phyloP scores from a whole-genome alignment of 257 asterid genomes.

The Lycium ferocissimum region DNA sequence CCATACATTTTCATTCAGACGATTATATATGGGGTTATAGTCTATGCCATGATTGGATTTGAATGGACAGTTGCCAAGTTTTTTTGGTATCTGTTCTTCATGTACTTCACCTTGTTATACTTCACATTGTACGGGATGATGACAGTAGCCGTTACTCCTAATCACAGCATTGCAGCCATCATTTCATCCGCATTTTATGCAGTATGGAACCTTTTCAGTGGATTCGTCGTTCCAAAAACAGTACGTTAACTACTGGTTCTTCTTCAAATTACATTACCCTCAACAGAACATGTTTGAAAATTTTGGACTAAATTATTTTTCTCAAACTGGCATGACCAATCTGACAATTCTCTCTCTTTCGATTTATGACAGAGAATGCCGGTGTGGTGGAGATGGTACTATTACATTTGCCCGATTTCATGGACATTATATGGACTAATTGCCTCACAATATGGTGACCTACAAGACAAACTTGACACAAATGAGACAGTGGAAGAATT shows the following conservation, averaged over 20 bases:
- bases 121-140: slow-evolving; percentile 86
- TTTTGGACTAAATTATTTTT: background rate
- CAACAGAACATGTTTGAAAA: background rate
- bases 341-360: background rate
- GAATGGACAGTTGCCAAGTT: slow-evolving; percentile 72
- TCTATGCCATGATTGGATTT: slow-evolving; percentile 81
- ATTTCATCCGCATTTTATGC: slow-evolving; percentile 65
- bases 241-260: slow-evolving; percentile 42
- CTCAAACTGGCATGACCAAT: background rate
- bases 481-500: slow-evolving; percentile 59
- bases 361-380: slow-evolving; percentile 69
- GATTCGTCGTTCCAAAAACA: slow-evolving; percentile 77
- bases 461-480: slow-evolving; percentile 49
- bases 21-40: slow-evolving; percentile 60
- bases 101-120: slow-evolving; percentile 79
- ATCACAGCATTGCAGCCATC: slow-evolving; percentile 70
- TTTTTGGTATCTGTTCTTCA: slow-evolving; percentile 78
- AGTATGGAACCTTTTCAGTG: slow-evolving; percentile 79
- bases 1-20: slow-evolving; percentile 72
- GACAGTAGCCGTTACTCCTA: slow-evolving; percentile 85
- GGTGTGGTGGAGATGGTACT: slow-evolving; percentile 89
- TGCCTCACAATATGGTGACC: slow-evolving; percentile 70
- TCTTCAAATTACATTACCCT: background rate
- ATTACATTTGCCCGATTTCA: slow-evolving; percentile 55
- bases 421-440: slow-evolving; percentile 78